Conservation (phyloP, 2,329 filamentous ascomycete genomes). For the Aspergillus sp. region DNA sequence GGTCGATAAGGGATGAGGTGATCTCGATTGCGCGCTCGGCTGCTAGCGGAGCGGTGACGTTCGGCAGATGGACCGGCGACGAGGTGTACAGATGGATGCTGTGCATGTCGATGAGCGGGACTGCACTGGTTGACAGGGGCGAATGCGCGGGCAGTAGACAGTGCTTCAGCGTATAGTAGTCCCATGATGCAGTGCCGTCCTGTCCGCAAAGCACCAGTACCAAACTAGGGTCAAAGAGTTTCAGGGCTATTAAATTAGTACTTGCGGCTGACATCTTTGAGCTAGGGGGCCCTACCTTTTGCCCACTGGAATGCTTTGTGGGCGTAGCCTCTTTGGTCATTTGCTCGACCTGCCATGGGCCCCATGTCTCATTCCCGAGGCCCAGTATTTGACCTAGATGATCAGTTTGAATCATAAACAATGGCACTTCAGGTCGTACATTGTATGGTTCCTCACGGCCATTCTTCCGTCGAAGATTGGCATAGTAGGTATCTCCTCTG, state of each 20-base stretch:
- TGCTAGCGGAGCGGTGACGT: slow-evolving; percentile 55
- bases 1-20: slow-evolving; percentile 58
- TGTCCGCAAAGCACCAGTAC: slow-evolving; percentile 66
- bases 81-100: slow-evolving; percentile 72
- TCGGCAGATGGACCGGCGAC: slow-evolving; percentile 43
- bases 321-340: slow-evolving; percentile 51
- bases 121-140: slow-evolving; percentile 29
- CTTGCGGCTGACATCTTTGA: background rate
- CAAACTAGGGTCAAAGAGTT: slow-evolving; percentile 52
- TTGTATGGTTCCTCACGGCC: slow-evolving; percentile 69
- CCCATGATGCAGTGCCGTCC: slow-evolving; percentile 60
- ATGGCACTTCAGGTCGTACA: slow-evolving; percentile 21
- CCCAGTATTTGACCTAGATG: slow-evolving; percentile 65
- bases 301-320: slow-evolving; percentile 52
- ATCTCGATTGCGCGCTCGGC: slow-evolving; percentile 69
- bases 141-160: slow-evolving; percentile 47
- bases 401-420: slow-evolving; percentile 6
- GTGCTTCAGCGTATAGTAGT: slow-evolving; percentile 62
- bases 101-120: slow-evolving; percentile 63
- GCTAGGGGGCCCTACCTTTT: slow-evolving; percentile 32
- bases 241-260: slow-evolving; percentile 22
- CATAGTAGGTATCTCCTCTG: slow-evolving; percentile 67
- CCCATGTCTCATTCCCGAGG: slow-evolving; percentile 66
- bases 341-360: slow-evolving; percentile 51
- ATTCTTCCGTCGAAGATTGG: slow-evolving; percentile 67